phyloP scores from a whole-genome alignment of 305 asterid species.

The Fraxinus sp. region DNA sequence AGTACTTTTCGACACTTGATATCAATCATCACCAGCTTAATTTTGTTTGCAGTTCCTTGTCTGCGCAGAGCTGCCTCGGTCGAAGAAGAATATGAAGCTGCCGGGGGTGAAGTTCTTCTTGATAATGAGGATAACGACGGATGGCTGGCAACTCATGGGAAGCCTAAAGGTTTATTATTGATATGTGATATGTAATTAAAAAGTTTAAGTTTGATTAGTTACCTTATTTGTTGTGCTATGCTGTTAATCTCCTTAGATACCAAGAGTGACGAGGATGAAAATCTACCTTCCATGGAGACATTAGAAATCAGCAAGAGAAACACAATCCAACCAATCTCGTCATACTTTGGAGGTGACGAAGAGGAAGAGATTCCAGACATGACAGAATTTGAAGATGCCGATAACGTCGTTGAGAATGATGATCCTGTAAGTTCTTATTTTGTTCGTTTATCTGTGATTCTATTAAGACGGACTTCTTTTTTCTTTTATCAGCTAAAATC shows the following conservation, averaged over 20 bases:
- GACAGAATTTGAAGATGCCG: conserved; percentile 78
- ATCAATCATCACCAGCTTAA: background rate
- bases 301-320: conserved; percentile 70
- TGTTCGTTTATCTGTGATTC: background rate
- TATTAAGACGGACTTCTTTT: background rate
- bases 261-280: conserved; percentile 56
- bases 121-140: conserved; percentile 90
- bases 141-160: conserved; percentile 96
- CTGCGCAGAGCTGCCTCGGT: conserved; percentile 89
- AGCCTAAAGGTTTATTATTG: conserved; percentile 61
- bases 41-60: conserved; percentile 70
- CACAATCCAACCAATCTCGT: conserved; percentile 61
- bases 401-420: conserved; percentile 61
- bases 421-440: conserved; percentile 65
- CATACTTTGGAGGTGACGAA: conserved; percentile 84
- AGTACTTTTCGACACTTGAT: background rate
- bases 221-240: conserved; percentile 10
- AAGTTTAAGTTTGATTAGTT: background rate
- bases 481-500: background rate
- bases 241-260: conserved; percentile 48
- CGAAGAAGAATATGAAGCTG: conserved; percentile 93
- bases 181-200: background rate
- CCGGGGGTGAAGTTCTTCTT: conserved; percentile 90
- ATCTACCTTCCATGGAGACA: conserved; percentile 84
- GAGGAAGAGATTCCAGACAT: conserved; percentile 93